Conservation (phyloP, 2,329 filamentous ascomycete species). For the Cladorrhinum sp. region DNA sequence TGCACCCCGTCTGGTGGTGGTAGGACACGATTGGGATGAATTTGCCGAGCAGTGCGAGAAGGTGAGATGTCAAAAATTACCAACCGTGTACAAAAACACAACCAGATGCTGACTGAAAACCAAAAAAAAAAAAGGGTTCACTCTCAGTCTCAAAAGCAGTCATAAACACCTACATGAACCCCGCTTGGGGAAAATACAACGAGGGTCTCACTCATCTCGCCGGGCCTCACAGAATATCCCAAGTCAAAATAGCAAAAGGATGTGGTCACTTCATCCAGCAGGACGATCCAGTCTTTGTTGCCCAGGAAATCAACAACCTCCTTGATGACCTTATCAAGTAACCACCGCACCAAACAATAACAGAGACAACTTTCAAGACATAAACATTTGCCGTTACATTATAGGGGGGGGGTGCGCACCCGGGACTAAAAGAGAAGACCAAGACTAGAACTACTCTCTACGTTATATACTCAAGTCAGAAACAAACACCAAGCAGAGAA, state of each 20-base stretch:
- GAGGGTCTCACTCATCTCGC: conserved; percentile 41
- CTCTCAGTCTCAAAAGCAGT: conserved; percentile 35
- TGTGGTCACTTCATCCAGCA: conserved; percentile 56
- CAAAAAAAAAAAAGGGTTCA: conserved; percentile 29
- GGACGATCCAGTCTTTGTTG: conserved; percentile 49
- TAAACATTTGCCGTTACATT: conserved; percentile 3
- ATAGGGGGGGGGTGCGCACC: background rate
- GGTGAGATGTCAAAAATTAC: too few species aligned
- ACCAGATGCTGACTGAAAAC: too few species aligned
- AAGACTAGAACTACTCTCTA: background rate
- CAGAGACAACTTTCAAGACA: background rate
- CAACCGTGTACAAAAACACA: too few species aligned
- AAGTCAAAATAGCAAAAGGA: conserved; percentile 39
- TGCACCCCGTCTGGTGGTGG: conserved; percentile 47
- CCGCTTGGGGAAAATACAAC: conserved; percentile 53
- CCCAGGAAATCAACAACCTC: conserved; percentile 21
- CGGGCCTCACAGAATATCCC: conserved; percentile 29
- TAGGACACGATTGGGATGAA: conserved; percentile 51
- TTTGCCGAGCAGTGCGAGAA: conserved; percentile 49
- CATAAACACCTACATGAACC: conserved; percentile 50
- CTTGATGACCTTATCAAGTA: conserved; percentile 9
- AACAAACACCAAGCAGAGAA: background rate
- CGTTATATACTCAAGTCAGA: background rate
- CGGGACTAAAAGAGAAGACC: background rate
- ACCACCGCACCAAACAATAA: background rate